phyloP scores from a whole-genome alignment of 257 asterid genomes.

The Ophiorrhiza pumila region DNA sequence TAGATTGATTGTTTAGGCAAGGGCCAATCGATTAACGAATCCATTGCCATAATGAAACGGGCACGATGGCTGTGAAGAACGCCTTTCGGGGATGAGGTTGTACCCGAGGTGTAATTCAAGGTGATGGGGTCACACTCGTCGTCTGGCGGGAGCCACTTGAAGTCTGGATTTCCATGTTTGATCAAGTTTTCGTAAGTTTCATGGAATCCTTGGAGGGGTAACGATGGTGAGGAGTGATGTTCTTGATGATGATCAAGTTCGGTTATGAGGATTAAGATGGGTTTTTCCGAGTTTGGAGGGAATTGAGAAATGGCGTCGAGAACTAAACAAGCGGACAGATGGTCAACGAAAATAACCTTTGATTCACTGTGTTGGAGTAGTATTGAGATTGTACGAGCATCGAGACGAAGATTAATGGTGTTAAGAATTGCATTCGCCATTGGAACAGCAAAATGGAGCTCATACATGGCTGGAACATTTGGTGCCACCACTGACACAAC shows the following conservation, averaged over 20 bases:
- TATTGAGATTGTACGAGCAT: constrained; percentile 55
- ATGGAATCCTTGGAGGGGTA: not conserved
- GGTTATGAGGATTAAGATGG: constrained; percentile 39
- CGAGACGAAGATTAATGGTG: constrained; percentile 63
- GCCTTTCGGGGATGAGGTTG: constrained; percentile 81
- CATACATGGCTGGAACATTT: constrained; percentile 74
- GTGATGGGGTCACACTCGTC: constrained; percentile 59
- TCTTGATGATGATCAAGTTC: not conserved
- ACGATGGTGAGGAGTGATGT: too few relatives aligned
- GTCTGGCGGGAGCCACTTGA: constrained; percentile 57
- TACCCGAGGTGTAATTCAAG: constrained; percentile 78
- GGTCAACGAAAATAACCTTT: constrained; percentile 55
- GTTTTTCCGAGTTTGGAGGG: constrained; percentile 30
- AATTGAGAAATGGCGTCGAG: constrained; percentile 51
- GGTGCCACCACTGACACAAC: constrained; percentile 72
- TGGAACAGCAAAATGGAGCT: constrained; percentile 70
- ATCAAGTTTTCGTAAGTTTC: constrained; percentile 16
- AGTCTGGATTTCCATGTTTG: constrained; percentile 36
- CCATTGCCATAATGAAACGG: constrained; percentile 41
- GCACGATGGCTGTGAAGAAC: constrained; percentile 79
- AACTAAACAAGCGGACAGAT: constrained; percentile 37
- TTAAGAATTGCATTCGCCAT: constrained; percentile 67
- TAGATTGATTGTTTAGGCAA: constrained; percentile 60
- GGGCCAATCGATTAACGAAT: constrained; percentile 59
- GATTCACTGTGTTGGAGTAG: constrained; percentile 57